Percentiles rank a stretch among this genome's conserved stretches.
These are phyloP conservation scores for Neurospora africana DNA, from an alignment of 495 filamentous ascomycete genomes.

Conservation along the genomic window DNA sequence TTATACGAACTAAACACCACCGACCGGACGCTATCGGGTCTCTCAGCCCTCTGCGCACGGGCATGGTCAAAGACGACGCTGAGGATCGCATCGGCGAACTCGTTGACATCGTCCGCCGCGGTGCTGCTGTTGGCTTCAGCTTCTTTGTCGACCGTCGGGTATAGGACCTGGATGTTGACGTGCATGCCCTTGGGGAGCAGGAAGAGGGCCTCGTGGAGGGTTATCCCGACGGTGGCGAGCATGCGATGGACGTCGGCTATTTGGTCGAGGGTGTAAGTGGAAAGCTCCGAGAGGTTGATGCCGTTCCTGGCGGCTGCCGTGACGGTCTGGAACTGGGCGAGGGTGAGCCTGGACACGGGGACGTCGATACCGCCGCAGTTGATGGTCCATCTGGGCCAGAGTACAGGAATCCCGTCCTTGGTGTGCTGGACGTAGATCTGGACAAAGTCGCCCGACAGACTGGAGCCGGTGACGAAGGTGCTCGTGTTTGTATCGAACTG, in stretches of 20 bases:
- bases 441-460: conserved; percentile 85
- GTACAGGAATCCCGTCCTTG: conserved; percentile 71
- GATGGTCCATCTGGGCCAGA: conserved; percentile 76
- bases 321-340: conserved; percentile 59
- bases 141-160: conserved; percentile 63
- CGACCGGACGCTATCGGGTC: conserved; percentile 60
- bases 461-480: conserved; percentile 88
- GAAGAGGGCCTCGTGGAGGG: conserved; percentile 61
- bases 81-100: conserved; percentile 72
- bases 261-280: conserved; percentile 36
- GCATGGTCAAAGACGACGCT: conserved; percentile 86
- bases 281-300: conserved; percentile 35
- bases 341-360: conserved; percentile 65
- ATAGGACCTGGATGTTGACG: conserved; percentile 77
- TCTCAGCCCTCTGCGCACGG: conserved; percentile 54
- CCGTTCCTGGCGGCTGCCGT: conserved; percentile 41
- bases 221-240: conserved; percentile 62
- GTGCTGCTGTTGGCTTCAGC: conserved; percentile 13
- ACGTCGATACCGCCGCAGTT: conserved; percentile 69
- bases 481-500: conserved; percentile 64
- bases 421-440: conserved; percentile 86
- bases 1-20: conserved; percentile 92
- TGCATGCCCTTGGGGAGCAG: conserved; percentile 67
- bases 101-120: conserved; percentile 55
- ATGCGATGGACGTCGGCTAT: conserved; percentile 57